phyloP scores from a whole-genome alignment of 2,329 filamentous ascomycete species.

The Onygenales sp. region DNA sequence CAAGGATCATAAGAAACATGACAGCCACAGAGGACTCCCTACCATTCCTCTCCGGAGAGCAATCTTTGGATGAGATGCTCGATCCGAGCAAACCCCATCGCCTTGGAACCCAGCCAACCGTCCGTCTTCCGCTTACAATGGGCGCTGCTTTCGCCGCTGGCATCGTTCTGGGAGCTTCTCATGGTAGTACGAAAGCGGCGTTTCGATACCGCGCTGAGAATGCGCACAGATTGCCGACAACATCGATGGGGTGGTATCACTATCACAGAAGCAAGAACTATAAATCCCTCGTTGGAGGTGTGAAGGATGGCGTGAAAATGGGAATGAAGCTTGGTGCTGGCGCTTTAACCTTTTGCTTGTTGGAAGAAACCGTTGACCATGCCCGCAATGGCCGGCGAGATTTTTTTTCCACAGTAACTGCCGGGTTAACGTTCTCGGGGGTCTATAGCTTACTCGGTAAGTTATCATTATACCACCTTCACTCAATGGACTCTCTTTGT shows the following conservation, averaged over 20 bases:
- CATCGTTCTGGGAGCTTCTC: constrained; percentile 58
- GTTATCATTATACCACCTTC: constrained; percentile 21
- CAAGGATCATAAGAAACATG: constrained; percentile 10
- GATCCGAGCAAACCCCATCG: constrained; percentile 30
- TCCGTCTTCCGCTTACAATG: constrained; percentile 58
- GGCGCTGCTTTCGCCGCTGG: constrained; percentile 58
- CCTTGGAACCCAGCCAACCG: constrained; percentile 53
- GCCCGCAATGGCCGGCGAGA: constrained; percentile 52
- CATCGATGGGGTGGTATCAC: constrained; percentile 86
- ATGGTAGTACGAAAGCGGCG: constrained; percentile 64
- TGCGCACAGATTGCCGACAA: constrained; percentile 79
- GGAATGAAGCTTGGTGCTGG: constrained; percentile 61
- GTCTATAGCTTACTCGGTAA: constrained; percentile 78
- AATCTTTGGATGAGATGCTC: constrained; percentile 15
- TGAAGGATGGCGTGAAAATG: constrained; percentile 70
- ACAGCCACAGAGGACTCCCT: not conserved
- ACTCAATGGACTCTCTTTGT: constrained; percentile 1
- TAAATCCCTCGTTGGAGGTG: constrained; percentile 64
- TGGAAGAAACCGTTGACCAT: constrained; percentile 80
- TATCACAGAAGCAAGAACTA: constrained; percentile 99
- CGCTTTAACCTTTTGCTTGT: constrained; percentile 64
- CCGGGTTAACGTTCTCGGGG: constrained; percentile 75
- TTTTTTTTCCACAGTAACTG: constrained; percentile 69
- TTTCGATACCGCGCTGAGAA: constrained; percentile 92
- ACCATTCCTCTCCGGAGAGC: not conserved